A percentile compares a stretch with the other conserved stretches of the same genome.
Conservation (phyloP, 1,139 yeast genomes). For the Hyphopichia wangnamkhiaoensis region DNA sequence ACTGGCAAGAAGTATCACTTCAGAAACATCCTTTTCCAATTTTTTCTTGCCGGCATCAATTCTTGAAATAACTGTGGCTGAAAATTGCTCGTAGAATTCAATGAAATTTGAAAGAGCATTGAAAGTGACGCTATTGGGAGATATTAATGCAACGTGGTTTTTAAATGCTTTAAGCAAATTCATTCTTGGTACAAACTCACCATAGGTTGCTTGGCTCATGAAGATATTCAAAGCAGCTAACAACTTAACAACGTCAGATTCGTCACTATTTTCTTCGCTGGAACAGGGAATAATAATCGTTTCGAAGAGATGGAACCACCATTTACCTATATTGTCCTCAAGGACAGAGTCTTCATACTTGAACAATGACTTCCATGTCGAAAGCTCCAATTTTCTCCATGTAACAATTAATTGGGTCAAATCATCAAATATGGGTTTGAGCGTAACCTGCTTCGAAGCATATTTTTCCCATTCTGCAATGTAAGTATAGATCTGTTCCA, state of each 20-base stretch:
- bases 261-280: constrained; percentile 28
- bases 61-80: constrained; percentile 44
- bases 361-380: constrained; percentile 83
- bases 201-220: constrained; percentile 72
- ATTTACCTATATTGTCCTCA: constrained; percentile 61
- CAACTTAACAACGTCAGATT: constrained; percentile 36
- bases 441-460: constrained; percentile 77
- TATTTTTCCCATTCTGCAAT: constrained; percentile 93
- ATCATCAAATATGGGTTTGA: constrained; percentile 54
- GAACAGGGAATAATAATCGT: constrained; percentile 56
- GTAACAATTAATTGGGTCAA: constrained; percentile 72
- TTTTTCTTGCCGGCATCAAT: constrained; percentile 48
- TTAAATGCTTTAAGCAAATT: constrained; percentile 62
- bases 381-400: constrained; percentile 87
- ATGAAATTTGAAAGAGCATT: constrained; percentile 63
- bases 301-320: constrained; percentile 94
- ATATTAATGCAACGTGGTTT: constrained; percentile 40
- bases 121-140: constrained; percentile 19
- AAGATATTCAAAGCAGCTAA: constrained; percentile 76
- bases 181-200: constrained; percentile 67
- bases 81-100: constrained; percentile 67
- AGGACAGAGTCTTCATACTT: constrained; percentile 59
- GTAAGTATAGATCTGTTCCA: constrained; percentile 83
- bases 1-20: constrained; percentile 84
- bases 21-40: constrained; percentile 78